These are phyloP conservation scores for Cymbopogon flexuosus DNA, from an alignment of 202 grass and related monocot genomes.

Conservation along the genomic window DNA sequence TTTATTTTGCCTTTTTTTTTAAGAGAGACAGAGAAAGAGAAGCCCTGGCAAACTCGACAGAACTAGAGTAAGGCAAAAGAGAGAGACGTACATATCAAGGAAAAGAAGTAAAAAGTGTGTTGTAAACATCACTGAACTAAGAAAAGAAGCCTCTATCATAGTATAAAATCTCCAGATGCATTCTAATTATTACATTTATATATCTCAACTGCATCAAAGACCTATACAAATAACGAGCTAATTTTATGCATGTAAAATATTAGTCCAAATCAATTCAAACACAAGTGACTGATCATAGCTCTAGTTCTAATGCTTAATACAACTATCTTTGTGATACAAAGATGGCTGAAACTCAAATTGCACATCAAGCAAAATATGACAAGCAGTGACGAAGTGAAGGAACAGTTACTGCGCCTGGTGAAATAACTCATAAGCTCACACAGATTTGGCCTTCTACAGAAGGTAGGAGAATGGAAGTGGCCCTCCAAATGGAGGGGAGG, in stretches of 20 bases:
- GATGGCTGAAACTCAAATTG: neutral
- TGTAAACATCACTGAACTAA: neutral
- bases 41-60: neutral
- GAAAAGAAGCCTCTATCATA: neutral
- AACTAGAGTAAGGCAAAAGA: neutral
- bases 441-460: neutral
- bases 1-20: neutral
- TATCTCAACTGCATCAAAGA: neutral
- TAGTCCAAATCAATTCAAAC: neutral
- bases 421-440: neutral
- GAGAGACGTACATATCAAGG: neutral
- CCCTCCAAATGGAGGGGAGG: neutral
- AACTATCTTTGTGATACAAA: neutral
- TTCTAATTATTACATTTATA: neutral
- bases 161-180: neutral
- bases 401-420: neutral
- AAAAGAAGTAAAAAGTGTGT: neutral
- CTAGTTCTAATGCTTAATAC: neutral
- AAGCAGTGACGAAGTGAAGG: neutral
- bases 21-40: neutral
- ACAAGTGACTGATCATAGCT: neutral
- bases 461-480: neutral
- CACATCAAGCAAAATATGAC: neutral
- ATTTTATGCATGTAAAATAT: neutral
- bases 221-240: neutral